Evolutionary conservation across 2,329 filamentous ascomycete species (phyloP).

Genomic region (Pyrenophora graminea): DNA sequence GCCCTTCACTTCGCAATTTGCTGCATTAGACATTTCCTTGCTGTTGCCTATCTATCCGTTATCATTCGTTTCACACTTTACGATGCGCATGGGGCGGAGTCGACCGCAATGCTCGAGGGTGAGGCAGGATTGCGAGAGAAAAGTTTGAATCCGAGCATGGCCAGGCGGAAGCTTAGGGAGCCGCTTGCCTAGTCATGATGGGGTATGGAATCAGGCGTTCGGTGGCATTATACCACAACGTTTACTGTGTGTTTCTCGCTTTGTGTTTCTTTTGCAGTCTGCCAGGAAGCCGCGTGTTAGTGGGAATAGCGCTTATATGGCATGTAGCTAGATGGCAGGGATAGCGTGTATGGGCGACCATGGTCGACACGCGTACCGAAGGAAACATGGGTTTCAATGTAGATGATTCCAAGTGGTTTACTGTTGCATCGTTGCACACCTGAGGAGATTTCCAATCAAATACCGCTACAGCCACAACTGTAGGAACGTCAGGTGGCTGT

Average conservation of each 20-base stretch:
- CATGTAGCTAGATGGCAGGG: slow-evolving; percentile 8
- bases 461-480: slow-evolving; percentile 3
- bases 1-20: slow-evolving; percentile 54
- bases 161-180: slow-evolving; percentile 12
- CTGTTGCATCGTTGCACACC: not conserved
- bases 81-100: slow-evolving; percentile 28
- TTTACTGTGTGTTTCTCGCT: slow-evolving; percentile 22
- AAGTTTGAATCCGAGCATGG: not conserved
- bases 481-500: not conserved
- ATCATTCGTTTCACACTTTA: slow-evolving; percentile 12
- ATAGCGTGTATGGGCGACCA: slow-evolving; percentile 3
- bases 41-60: slow-evolving; percentile 6
- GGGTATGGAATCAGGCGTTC: slow-evolving; percentile 25
- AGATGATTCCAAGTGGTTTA: not conserved
- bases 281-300: not conserved
- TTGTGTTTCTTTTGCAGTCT: slow-evolving; percentile 6
- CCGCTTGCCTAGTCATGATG: slow-evolving; percentile 17
- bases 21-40: slow-evolving; percentile 45
- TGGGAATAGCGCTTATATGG: not conserved
- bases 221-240: slow-evolving; percentile 40
- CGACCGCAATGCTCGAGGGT: slow-evolving; percentile 12
- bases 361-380: not conserved
- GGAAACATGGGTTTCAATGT: slow-evolving; percentile 8
- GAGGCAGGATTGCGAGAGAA: slow-evolving; percentile 19
- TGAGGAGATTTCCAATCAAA: not conserved